A percentile compares a stretch with the other conserved stretches of the same genome.
Evolutionary conservation across 495 filamentous ascomycete species (phyloP).

Genomic region (Daldinia decipiens): DNA sequence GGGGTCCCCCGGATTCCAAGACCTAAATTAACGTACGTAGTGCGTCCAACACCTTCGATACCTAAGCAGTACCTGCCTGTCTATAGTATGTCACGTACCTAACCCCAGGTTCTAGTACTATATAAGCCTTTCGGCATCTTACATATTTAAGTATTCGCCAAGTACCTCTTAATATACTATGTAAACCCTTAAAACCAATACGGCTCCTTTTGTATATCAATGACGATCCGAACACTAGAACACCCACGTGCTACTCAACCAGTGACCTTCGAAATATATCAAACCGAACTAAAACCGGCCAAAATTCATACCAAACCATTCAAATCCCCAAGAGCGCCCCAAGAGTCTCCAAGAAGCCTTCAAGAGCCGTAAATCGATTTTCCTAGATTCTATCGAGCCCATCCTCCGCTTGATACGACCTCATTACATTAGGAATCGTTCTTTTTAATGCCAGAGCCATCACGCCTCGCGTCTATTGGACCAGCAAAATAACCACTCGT

Average conservation of each 20-base stretch:
- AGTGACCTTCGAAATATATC: constrained; percentile 16
- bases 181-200: neutral
- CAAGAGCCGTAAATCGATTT: constrained; percentile 16
- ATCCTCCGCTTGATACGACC: constrained; percentile 34
- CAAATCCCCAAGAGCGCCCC: neutral
- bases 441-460: constrained; percentile 5
- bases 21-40: constrained; percentile 10
- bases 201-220: neutral
- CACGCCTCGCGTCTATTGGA: constrained; percentile 24
- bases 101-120: no score
- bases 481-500: constrained; percentile 15
- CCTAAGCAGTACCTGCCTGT: neutral
- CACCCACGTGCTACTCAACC: neutral
- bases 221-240: neutral
- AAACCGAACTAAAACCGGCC: neutral
- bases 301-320: constrained; percentile 2
- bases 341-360: no score
- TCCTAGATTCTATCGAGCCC: constrained; percentile 26
- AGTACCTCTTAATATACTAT: neutral
- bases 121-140: neutral
- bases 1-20: constrained; percentile 27
- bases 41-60: neutral
- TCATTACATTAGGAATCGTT: constrained; percentile 23
- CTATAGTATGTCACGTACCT: neutral
- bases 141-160: neutral